Percentiles rank a stretch among this genome's conserved stretches.
phyloP scores from a whole-genome alignment of 306 rosid genomes.

The Lagenaria siceraria region DNA sequence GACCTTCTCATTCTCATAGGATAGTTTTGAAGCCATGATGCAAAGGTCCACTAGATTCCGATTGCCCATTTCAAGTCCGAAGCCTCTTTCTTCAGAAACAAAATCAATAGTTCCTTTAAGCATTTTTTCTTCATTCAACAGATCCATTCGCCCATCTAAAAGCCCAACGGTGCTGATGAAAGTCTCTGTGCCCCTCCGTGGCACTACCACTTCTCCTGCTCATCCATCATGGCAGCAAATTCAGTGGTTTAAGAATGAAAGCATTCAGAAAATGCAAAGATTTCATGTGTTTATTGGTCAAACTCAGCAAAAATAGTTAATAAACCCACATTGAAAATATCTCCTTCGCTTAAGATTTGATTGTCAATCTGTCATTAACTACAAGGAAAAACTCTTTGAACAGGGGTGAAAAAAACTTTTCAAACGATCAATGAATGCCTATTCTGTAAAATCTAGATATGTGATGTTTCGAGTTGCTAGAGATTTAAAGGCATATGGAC shows the following conservation, averaged over 20 bases:
- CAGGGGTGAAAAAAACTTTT: not conserved
- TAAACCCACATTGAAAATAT: not conserved
- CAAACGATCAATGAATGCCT: not conserved
- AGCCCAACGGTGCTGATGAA: constrained; percentile 61
- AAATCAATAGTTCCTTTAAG: constrained; percentile 10
- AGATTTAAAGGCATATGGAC: not conserved
- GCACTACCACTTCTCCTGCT: constrained; percentile 43
- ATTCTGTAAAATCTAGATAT: not conserved
- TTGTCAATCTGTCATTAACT: not conserved
- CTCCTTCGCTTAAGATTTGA: not conserved
- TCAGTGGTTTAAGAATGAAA: not conserved
- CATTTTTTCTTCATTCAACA: constrained; percentile 16
- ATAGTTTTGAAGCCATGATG: constrained; percentile 63
- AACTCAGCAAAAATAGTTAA: not conserved
- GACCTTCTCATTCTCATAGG: constrained; percentile 53
- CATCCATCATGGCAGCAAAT: constrained; percentile 6
- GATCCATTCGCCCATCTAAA: constrained; percentile 40
- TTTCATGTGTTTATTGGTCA: not conserved
- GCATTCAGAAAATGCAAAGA: not conserved
- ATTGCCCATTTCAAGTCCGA: constrained; percentile 20
- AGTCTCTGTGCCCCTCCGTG: constrained; percentile 45
- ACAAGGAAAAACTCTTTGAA: not conserved
- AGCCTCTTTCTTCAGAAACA: constrained; percentile 12
- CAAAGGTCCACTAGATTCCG: constrained; percentile 56
- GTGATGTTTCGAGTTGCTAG: not conserved